These are phyloP conservation scores for Tulasnella sp. DNA, from an alignment of 768 basidiomycete species.

Conservation along the genomic window DNA sequence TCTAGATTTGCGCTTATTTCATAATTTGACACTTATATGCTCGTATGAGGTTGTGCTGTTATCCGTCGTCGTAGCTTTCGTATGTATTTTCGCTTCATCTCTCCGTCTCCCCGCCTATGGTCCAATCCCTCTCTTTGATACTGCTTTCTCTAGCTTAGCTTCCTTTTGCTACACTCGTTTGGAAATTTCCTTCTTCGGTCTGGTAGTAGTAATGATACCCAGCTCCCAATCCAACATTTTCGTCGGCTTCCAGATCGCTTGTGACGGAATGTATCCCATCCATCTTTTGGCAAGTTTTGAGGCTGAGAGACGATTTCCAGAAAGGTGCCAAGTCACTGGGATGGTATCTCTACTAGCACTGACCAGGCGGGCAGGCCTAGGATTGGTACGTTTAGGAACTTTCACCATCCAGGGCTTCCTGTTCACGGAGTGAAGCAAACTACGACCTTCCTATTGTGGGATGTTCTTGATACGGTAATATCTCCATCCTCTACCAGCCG, in stretches of 20 bases:
- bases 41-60: slow-evolving; percentile 7
- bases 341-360: too few relatives aligned
- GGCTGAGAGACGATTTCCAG: too few relatives aligned
- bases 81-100: slow-evolving; percentile 3
- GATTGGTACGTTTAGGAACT: too few relatives aligned
- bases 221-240: neutral
- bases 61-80: slow-evolving; percentile 6
- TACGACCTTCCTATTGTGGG: too few relatives aligned
- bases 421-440: too few relatives aligned
- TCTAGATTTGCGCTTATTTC: neutral
- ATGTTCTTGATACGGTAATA: too few relatives aligned
- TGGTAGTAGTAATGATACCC: neutral
- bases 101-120: neutral
- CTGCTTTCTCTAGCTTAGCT: neutral
- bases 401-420: too few relatives aligned
- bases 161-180: slow-evolving; percentile 1
- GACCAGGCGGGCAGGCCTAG: too few relatives aligned
- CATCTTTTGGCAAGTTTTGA: too few relatives aligned
- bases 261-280: neutral
- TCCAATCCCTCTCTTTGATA: neutral
- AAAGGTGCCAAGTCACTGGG: too few relatives aligned
- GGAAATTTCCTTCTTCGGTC: neutral
- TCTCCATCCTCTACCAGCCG: too few relatives aligned
- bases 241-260: neutral
- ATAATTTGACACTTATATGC: slow-evolving; percentile 12